phyloP scores from a whole-genome alignment of 1,284 basidiomycete genomes.

The Xerocomus minutiporus region DNA sequence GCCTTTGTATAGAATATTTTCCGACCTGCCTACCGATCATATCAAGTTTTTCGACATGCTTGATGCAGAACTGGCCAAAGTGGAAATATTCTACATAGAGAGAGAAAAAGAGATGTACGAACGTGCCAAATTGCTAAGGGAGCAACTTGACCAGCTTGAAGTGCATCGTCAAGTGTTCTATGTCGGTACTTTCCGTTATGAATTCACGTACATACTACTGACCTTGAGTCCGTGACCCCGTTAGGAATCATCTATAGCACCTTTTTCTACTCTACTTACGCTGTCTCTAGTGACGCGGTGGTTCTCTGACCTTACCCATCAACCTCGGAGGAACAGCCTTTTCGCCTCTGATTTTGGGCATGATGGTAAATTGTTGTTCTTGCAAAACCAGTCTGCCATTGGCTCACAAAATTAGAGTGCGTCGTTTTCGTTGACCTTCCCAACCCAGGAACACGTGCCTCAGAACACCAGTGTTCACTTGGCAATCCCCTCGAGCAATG shows the following conservation, averaged over 20 bases:
- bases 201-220: not conserved
- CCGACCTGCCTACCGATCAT: conserved; percentile 55
- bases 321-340: not conserved
- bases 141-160: conserved; percentile 71
- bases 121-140: conserved; percentile 49
- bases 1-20: conserved; percentile 49
- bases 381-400: not conserved
- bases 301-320: not conserved
- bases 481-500: not conserved
- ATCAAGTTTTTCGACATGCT: conserved; percentile 70
- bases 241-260: conserved; percentile 21
- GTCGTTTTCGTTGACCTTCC: not conserved
- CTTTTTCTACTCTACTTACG: not conserved
- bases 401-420: not conserved
- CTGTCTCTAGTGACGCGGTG: not conserved
- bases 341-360: no score
- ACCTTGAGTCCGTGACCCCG: not conserved
- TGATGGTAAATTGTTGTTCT: not conserved
- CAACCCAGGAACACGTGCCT: not conserved
- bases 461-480: not conserved
- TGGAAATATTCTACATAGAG: conserved; percentile 76
- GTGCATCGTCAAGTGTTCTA: conserved; percentile 67
- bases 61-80: conserved; percentile 74
- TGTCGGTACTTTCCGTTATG: conserved; percentile 38
- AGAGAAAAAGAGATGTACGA: conserved; percentile 66